Base-by-base conservation (phyloP, 768 basidiomycete species). In the Bullera alba region DNA sequence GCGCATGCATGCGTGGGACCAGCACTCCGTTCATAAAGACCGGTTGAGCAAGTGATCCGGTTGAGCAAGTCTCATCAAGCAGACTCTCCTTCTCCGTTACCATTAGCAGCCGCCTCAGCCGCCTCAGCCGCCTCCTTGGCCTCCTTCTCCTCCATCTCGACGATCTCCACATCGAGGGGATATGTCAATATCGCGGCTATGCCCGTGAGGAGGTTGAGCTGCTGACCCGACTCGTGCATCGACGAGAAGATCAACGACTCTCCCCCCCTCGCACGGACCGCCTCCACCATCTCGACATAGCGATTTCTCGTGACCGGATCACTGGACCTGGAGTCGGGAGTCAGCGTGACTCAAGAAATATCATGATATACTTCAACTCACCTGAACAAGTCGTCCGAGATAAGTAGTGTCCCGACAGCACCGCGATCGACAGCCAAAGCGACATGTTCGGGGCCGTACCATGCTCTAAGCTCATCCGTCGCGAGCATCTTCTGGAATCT, bases 401-500 rank as follows among this genome's bases (percentile, higher is more conserved):
- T 97, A 46, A 99, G 77, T 23, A 99, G 78, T 2, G 89, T 90
- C 15, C 91, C 91, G 35, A 97, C 83, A 0, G 95, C 95, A 0
- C 91, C 92, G 42, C 95, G 79, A 65, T 92, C 87, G 29, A 87
- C 85, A 3, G 95, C 95, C 19, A 95, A 78, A 43, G 79, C 77
- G 48, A 99, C 95, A 72, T 99, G 95, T 42, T 87, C 84, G 12
- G 92, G 88, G 1, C 93, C 95, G 71, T 99, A 99, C 95, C 95
- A 99, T 4, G 95, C 95, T 48, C 95, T 80, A 77, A 92, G 83
- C 70, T 96, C 92, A 61, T 99, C 92, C 1, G 79, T 79, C 0
- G 85, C 89, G 25, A 97, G 80, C 90, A 92, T 97, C 73, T 96
- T 99, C 76, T 91, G 91, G 76, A 99, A 99, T 59, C 92, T 96